Conservation (phyloP, 1,284 basidiomycete species). For the Blastosporella zonata region DNA sequence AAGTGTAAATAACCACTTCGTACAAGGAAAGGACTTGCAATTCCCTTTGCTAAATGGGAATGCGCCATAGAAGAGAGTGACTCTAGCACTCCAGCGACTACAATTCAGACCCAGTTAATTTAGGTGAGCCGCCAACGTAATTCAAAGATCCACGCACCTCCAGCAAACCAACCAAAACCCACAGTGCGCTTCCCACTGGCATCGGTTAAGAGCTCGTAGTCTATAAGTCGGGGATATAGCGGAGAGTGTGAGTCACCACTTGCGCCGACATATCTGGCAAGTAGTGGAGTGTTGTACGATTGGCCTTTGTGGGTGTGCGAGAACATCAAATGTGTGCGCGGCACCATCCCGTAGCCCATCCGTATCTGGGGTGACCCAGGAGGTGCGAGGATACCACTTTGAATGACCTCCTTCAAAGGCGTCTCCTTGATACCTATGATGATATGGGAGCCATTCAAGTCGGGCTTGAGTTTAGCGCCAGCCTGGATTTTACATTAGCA, state of each 20-base stretch:
- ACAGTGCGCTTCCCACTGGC: conserved; percentile 71
- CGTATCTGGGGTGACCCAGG: conserved; percentile 1
- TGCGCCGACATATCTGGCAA: conserved; percentile 58
- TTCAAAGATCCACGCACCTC: conserved; percentile 50
- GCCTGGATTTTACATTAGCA: conserved; percentile 44
- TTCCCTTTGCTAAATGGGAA: conserved; percentile 71
- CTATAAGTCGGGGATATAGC: conserved; percentile 58
- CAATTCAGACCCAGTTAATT: not conserved
- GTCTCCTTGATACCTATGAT: conserved; percentile 88
- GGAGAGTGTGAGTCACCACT: conserved; percentile 11
- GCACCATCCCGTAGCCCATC: not conserved
- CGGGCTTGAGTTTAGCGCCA: conserved; percentile 64
- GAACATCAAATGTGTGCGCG: conserved; percentile 81
- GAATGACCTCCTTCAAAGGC: conserved; percentile 61
- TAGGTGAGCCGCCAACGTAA: not conserved
- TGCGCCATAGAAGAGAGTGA: conserved; percentile 78
- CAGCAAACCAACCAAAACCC: conserved; percentile 88
- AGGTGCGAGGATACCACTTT: conserved; percentile 31
- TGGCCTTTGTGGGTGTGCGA: conserved; percentile 89
- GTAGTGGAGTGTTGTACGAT: conserved; percentile 77
- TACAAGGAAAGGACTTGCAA: conserved; percentile 82
- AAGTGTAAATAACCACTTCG: conserved; percentile 24
- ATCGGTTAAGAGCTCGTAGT: conserved; percentile 80
- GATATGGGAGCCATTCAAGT: conserved; percentile 68
- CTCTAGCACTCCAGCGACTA: conserved; percentile 83